Evolutionary conservation across 169 alveolate genomes (phyloP), one percentile per base, ranked within the genome.

Genomic region (Cryptosporidium canis): DNA sequence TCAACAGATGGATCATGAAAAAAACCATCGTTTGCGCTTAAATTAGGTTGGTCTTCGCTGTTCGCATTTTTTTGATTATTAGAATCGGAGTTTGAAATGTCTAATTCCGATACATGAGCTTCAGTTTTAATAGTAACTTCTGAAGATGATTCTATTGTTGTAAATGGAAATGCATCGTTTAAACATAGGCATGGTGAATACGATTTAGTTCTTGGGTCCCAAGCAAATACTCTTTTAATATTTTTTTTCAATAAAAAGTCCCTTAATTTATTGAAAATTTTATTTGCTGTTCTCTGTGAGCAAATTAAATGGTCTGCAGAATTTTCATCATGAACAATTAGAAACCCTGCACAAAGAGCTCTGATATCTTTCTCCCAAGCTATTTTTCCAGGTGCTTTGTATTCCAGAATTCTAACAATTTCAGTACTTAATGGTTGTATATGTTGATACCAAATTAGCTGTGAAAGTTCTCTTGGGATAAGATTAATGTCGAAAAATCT

Each of bases 281-380:
- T 77, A 35, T 77, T 77, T 3, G 87, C 87, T 8, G 87, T 55
- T 41, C 71, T 55, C 47, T 77, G 87, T n/a, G 87, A 58, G 33
- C 87, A 77, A 21, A 77, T 77, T 44, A 77, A 58, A 39, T 61
- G 87, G 27, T 77, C 87, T 16, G 87, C 41, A 6, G 87, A 77
- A 31, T 61, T 61, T 41, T 77, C 87, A 61, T 61, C 85, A 39
- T 77, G 87, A 16, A 77, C 21, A 35, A 77, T 77, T 37, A 77
- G 3, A 61, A 77, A 77, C 11, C 87, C 87, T 31, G 72, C 44
- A 37, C 87, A 77, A 6, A 77, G 64, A 39, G 87, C 27, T 21
- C 87, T 35, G 18, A 77, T 77, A 77, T 77, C 87, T 24, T 61
- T 77, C 41, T 77, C 87, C 87, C 87, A 77, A 8, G 87, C 87